Conservation (phyloP, 1,139 yeast species). For the Zygosaccharomyces pseudobailii region DNA sequence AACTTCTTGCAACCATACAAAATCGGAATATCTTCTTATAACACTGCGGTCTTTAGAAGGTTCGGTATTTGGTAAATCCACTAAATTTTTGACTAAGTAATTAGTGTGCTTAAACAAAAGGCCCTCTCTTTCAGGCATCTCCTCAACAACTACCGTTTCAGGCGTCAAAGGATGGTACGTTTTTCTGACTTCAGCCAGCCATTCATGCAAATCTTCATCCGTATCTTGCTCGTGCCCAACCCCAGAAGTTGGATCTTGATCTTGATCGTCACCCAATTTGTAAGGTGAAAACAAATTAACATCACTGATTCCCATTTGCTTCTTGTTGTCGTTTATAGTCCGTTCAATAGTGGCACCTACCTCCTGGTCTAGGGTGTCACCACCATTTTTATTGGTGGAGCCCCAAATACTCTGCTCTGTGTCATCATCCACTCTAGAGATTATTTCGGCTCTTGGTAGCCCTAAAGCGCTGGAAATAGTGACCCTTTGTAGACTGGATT, state of each 20-base stretch:
- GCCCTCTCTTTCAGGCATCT: constrained; percentile 88
- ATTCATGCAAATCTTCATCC: constrained; percentile 20
- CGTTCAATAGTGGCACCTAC: background rate
- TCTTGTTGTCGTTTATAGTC: background rate
- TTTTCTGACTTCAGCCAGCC: constrained; percentile 33
- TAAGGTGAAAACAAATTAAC: background rate
- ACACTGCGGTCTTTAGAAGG: constrained; percentile 49
- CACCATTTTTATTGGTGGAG: constrained; percentile 1
- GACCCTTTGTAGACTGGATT: constrained; percentile 8
- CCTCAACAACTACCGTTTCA: constrained; percentile 59
- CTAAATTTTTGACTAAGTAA: constrained; percentile 60
- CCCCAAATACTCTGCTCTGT: constrained; percentile 18
- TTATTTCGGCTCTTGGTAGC: background rate
- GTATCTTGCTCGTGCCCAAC: background rate
- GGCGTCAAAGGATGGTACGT: constrained; percentile 50
- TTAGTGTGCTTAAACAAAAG: constrained; percentile 83
- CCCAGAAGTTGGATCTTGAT: background rate
- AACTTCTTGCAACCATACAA: constrained; percentile 79
- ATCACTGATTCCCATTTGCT: background rate
- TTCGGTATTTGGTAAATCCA: constrained; percentile 40
- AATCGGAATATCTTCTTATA: constrained; percentile 86
- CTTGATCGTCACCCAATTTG: background rate
- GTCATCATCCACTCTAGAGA: constrained; percentile 8
- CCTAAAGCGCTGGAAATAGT: constrained; percentile 1
- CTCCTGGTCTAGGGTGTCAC: constrained; percentile 3